Conservation (phyloP, 306 rosid species). For the Prinsepia uniflora region DNA sequence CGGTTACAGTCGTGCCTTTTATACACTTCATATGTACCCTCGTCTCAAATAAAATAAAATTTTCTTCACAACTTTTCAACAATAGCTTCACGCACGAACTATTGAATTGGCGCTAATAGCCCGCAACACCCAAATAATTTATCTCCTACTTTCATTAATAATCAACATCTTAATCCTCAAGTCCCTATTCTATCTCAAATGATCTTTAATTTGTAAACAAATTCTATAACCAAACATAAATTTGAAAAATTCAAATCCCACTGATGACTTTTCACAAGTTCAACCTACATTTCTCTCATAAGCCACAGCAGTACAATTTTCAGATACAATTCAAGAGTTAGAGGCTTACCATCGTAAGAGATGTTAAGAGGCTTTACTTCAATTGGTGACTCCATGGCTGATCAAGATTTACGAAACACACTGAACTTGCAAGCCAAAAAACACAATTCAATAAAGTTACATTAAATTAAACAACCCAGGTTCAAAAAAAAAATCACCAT, state of each 20-base stretch:
- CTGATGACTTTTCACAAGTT: neutral
- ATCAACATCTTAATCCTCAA: neutral
- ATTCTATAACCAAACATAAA: neutral
- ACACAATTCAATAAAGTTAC: neutral
- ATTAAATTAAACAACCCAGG: neutral
- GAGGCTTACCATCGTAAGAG: slow-evolving; percentile 15
- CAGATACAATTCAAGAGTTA: neutral
- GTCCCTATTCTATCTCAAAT: neutral
- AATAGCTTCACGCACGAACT: neutral
- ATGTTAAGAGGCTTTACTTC: slow-evolving; percentile 19
- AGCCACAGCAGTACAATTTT: neutral
- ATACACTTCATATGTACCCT: neutral
- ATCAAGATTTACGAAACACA: slow-evolving; percentile 2
- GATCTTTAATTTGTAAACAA: neutral
- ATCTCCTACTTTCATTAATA: neutral
- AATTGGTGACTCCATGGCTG: slow-evolving; percentile 39
- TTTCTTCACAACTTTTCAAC: neutral
- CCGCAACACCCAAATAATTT: neutral
- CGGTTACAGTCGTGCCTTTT: neutral
- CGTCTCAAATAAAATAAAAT: neutral
- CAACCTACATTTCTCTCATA: neutral
- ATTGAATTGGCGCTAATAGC: neutral
- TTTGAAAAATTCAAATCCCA: neutral
- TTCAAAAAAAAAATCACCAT: neutral
- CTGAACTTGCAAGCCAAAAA: slow-evolving; percentile 19